Evolutionary conservation across 139 green algal genomes (phyloP), one percentile per base, ranked within the genome.

Genomic region (Mesostigma viride): DNA sequence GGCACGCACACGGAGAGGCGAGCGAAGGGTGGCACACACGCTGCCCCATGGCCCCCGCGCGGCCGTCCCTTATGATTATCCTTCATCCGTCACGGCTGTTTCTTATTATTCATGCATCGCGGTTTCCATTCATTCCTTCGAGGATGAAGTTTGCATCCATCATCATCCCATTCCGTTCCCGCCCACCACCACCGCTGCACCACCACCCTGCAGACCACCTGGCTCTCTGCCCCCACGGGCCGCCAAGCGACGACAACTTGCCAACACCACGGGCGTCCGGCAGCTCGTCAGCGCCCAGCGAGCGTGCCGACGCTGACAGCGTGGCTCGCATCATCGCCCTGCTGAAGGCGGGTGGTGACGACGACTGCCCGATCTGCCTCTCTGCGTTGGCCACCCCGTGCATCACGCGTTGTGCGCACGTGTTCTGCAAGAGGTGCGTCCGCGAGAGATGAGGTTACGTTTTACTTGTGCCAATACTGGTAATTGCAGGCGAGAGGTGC

Each of bases 351-450:
- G 56, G 67, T 17, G 56, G 30, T 17, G 53, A n/a, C 2, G 76
- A 86, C 36, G 67, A 73, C 28, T 73, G 67, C 30, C 67, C 67
- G 22, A 73, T 73, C 40, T 73, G 67, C 44, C 35, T 73, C 3
- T 67, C 11, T 3, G 11, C 58, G 20, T 20, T 36, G 14, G 22
- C 5, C 4, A 11, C 28, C n/a, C 27, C 67, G 2, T 53, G 67
- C 26, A 58, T 73, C 27, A 61, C 81, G 1, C 64, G 5, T 0
- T 93, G 87, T 68, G 80, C 79, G 3, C 86, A 94, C 67, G 31
- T 68, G 27, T 92, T 94, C 77, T 94, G 88, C 80, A 72, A 84
- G 14, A 34, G 62, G 35, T 94, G 88, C 72, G 76, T 14, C 40
- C 40, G 40, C 40, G 11, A 8, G 40, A 8, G 8, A 8, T 14